Base-by-base conservation (phyloP, 495 filamentous ascomycete genomes). In the Neurospora intermedia region DNA sequence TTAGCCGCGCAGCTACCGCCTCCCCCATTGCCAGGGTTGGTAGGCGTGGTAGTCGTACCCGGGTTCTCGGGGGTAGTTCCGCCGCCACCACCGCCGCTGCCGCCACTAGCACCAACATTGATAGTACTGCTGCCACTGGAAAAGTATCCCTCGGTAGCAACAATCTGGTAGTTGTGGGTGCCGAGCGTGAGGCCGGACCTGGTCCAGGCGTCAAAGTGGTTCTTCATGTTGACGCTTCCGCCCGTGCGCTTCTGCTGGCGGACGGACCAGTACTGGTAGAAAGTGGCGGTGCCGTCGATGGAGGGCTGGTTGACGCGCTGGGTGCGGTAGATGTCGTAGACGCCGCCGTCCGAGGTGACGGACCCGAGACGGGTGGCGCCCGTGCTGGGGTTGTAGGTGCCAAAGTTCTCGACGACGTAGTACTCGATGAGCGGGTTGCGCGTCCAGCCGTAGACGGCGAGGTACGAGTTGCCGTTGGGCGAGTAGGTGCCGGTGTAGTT, bases 201-300 rank as follows among this genome's bases (percentile, higher is more conserved):
- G 3, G 77, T 75, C 90, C 90, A 92, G 35, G 88, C 89, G 76
- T 88, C 82, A 78, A 92, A 91, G 82, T 91, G 90, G 78, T 87
- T 88, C 59, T 78, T 74, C 73, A 84, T 81, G 45, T 76, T 85
- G 77, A 89, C 83, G 40, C 80, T 81, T 62, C 87, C 86, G 70
- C 84, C 82, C 73, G 80, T 78, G 75, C 87, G 83, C 81, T 87
- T 85, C 74, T 79, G 74, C 69, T 76, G 75, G 70, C 88, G 85
- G 54, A 90, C 86, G 70, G 84, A 86, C 86, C 86, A 88, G 84
- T 85, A 90, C 82, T 89, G 88, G 77, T 85, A 79, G 74, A 89
- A 89, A 71, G 86, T 89, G 6, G 75, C 70, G 38, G 87, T 89
- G 75, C 88, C 88, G 11, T 81, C 77, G 78, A 90, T 90, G 11